Base-by-base conservation (phyloP, 202 grass and related monocot genomes). In the Setaria italica region DNA sequence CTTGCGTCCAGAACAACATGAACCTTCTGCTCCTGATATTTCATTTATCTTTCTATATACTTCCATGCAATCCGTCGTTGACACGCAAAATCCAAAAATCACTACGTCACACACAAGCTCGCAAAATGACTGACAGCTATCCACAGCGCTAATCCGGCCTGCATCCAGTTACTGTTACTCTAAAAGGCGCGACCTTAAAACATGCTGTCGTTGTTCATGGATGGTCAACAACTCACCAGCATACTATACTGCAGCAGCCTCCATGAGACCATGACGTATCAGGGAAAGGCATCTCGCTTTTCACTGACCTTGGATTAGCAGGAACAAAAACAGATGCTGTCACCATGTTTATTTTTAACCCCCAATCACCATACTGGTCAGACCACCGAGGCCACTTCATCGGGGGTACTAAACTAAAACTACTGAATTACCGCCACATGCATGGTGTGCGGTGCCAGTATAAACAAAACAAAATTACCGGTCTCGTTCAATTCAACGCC, bases 401-500 rank as follows among this genome's bases (percentile, higher is more conserved):
- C 25, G 11, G 59, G 59, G 25, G 11, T 0, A 12, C 29, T 62
- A 32, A 49, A 47, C 9, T 45, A 49, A 32, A 62, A 63, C 29
- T 63, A 62, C 59, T 30, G 21, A 62, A 32, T 62, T 62, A 62
- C 59, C 25, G 0, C 11, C 59, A 14, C 59, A 62, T 62, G 59
- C 58, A 62, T 9, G 19, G 11, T 0, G 29, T 63, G 17, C 4
- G 7, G 20, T 6, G 67, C 45, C 67, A 51, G 29, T 50, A 73
- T 60, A 81, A 76, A 79, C 13, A 25, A 81, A 87, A 33, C 49
- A 41, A 12, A 13, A 1, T 11, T 0, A 0, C 29, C 11, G 59
- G 29, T 11, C 29, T 33, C 60, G 25, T 29, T 81, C 39, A 41
- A 41, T 41, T 85, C 76, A 62, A 85, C 43, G 71, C 83, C 66